Evolutionary conservation across 108 stramenopile species (phyloP).

Genomic region (Stephanodiscus minutulus): DNA sequence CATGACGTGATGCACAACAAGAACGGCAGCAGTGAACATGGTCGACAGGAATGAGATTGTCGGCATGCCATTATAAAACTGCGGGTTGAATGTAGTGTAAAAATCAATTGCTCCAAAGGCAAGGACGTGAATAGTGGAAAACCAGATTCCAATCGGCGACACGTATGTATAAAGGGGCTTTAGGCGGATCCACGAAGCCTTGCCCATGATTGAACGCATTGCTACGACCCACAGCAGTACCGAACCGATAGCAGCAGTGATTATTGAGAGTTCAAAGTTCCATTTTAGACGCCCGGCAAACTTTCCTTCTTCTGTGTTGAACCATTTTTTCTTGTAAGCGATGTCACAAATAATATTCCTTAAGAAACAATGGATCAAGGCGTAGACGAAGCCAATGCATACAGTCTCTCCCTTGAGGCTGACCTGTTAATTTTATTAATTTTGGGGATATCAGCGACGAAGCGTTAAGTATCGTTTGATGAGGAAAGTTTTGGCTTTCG

Average conservation of each 20-base stretch:
- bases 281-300: neutral
- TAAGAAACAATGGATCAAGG: neutral
- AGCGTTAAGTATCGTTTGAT: no score
- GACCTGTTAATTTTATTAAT: neutral
- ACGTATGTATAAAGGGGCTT: neutral
- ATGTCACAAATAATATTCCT: neutral
- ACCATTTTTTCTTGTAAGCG: slow-evolving; percentile 1
- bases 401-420: slow-evolving; percentile 8
- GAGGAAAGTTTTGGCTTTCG: no score
- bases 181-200: slow-evolving; percentile 8
- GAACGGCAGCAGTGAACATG: neutral
- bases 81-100: slow-evolving; percentile 2
- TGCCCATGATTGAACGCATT: slow-evolving; percentile 5
- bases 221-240: neutral
- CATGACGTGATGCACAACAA: slow-evolving; percentile 2
- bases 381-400: slow-evolving; percentile 3
- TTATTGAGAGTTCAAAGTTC: neutral
- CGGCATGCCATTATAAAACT: neutral
- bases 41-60: slow-evolving; percentile 4
- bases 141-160: slow-evolving; percentile 3
- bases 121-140: neutral
- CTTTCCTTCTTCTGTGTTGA: neutral
- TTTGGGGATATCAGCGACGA: no score
- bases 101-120: slow-evolving; percentile 1
- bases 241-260: neutral